phyloP scores from a whole-genome alignment of 2,329 filamentous ascomycete species.

The Penicillium sp. region DNA sequence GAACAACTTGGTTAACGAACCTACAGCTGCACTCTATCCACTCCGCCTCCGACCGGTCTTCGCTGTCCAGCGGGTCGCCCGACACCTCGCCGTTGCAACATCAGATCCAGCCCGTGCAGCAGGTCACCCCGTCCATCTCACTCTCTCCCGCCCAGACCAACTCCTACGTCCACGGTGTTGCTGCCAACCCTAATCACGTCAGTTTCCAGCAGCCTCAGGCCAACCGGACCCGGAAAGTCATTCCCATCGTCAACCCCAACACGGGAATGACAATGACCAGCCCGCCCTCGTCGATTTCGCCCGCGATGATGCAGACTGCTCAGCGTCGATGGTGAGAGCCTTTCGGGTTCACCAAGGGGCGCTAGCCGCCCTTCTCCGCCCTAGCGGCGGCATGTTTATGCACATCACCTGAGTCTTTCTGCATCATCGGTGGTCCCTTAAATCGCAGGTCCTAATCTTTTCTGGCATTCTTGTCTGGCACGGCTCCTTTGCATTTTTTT shows the following conservation, averaged over 20 bases:
- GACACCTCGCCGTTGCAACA: slow-evolving; percentile 87
- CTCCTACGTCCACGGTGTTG: slow-evolving; percentile 60
- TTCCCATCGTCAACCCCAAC: slow-evolving; percentile 93
- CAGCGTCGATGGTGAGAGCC: slow-evolving; percentile 40
- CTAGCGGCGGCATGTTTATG: slow-evolving; percentile 32
- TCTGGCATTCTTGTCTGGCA: slow-evolving; percentile 27
- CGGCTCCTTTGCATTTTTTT: slow-evolving; percentile 25
- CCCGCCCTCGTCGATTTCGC: slow-evolving; percentile 69
- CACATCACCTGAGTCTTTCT: slow-evolving; percentile 31
- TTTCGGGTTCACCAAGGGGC: slow-evolving; percentile 19
- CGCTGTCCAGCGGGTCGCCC: slow-evolving; percentile 88
- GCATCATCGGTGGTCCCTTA: slow-evolving; percentile 34
- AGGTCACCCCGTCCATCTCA: slow-evolving; percentile 65
- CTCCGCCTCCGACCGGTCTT: slow-evolving; percentile 86
- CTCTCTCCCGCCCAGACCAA: slow-evolving; percentile 60
- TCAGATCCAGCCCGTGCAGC: slow-evolving; percentile 65
- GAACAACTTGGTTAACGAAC: slow-evolving; percentile 16
- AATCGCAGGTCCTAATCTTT: slow-evolving; percentile 35
- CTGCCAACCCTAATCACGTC: slow-evolving; percentile 61
- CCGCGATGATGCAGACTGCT: slow-evolving; percentile 55
- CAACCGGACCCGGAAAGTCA: slow-evolving; percentile 86
- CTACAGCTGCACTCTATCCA: slow-evolving; percentile 80
- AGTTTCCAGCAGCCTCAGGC: slow-evolving; percentile 90
- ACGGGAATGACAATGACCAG: slow-evolving; percentile 85
- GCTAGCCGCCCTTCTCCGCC: slow-evolving; percentile 24